These are phyloP conservation scores for Sclerotinia borealis DNA, from an alignment of 2,329 filamentous ascomycete species.

Conservation along the genomic window DNA sequence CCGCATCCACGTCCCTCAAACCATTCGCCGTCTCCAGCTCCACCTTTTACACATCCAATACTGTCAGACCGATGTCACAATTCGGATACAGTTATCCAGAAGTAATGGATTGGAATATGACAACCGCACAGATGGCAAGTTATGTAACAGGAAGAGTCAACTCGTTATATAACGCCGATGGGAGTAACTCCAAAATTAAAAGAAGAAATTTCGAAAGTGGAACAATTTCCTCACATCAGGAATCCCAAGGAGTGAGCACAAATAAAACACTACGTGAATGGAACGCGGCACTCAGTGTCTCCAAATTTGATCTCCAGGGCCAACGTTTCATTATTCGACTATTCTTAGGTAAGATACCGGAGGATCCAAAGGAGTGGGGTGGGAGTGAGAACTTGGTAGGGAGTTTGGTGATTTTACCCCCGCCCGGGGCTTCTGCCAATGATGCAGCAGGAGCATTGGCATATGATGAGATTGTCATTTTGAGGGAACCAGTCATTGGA, in stretches of 20 bases:
- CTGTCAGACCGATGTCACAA: slow-evolving; percentile 14
- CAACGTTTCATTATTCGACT: slow-evolving; percentile 22
- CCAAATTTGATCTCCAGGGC: slow-evolving; percentile 26
- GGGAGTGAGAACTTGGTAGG: slow-evolving; percentile 15
- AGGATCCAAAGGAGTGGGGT: slow-evolving; percentile 21
- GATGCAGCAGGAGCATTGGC: slow-evolving; percentile 15
- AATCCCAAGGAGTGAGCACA: neutral
- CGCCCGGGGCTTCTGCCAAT: slow-evolving; percentile 7
- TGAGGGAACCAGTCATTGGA: slow-evolving; percentile 3
- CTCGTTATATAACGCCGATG: slow-evolving; percentile 39
- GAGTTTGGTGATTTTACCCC: slow-evolving; percentile 24
- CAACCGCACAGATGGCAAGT: slow-evolving; percentile 43
- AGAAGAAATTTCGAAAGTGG: neutral
- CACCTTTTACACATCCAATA: slow-evolving; percentile 20
- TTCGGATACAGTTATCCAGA: slow-evolving; percentile 30
- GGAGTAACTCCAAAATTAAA: slow-evolving; percentile 3
- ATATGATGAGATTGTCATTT: slow-evolving; percentile 23
- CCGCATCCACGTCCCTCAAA: slow-evolving; percentile 24
- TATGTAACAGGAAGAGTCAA: slow-evolving; percentile 58
- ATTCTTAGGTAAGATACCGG: slow-evolving; percentile 24
- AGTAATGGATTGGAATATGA: slow-evolving; percentile 45
- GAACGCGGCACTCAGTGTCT: slow-evolving; percentile 24
- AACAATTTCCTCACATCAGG: neutral
- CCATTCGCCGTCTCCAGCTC: slow-evolving; percentile 29
- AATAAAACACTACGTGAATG: slow-evolving; percentile 17